Conservation (phyloP, 129 eudicot species). For the Glebionis coronaria region DNA sequence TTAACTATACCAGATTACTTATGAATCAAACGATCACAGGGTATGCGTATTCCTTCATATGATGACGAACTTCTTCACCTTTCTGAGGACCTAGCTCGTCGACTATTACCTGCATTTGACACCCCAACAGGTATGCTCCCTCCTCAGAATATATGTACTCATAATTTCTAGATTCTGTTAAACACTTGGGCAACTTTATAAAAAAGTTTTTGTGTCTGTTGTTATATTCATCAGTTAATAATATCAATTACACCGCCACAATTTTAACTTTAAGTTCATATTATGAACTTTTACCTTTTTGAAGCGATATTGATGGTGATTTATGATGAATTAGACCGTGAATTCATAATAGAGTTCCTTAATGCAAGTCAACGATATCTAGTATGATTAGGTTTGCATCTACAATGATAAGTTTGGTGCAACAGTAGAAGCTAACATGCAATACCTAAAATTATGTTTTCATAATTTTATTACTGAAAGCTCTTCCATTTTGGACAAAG, state of each 20-base stretch:
- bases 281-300: conserved; percentile 7
- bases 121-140: conserved; percentile 81
- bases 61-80: conserved; percentile 79
- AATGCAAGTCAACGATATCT: neutral
- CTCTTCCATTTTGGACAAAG: too few species aligned
- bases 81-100: conserved; percentile 90
- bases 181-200: neutral
- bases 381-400: neutral
- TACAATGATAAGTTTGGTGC: neutral
- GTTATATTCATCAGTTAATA: neutral
- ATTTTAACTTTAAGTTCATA: conserved; percentile 1
- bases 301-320: neutral
- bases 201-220: neutral
- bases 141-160: neutral
- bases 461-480: too few species aligned
- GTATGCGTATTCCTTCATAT: conserved; percentile 92
- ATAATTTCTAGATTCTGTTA: conserved; percentile 3
- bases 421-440: too few species aligned
- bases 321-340: neutral
- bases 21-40: conserved; percentile 44
- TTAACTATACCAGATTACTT: neutral
- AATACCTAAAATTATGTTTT: too few species aligned
- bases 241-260: neutral
- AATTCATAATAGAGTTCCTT: neutral
- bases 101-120: conserved; percentile 95